phyloP scores from a whole-genome alignment of 805 yeast species.

The Candida maris region DNA sequence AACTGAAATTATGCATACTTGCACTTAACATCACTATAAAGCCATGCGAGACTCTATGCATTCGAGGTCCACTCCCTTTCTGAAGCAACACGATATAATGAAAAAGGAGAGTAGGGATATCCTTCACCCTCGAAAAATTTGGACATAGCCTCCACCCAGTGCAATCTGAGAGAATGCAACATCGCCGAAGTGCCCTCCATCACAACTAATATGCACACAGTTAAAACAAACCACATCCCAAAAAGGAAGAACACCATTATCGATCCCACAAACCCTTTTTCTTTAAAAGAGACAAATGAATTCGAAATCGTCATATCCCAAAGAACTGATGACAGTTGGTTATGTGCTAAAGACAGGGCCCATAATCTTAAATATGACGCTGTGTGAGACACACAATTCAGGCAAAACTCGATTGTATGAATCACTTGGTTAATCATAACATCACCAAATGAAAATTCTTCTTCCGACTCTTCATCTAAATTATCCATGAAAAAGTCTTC shows the following conservation, averaged over 20 bases:
- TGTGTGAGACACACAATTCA: slow-evolving; percentile 76
- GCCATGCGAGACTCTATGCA: slow-evolving; percentile 2
- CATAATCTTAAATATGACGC: slow-evolving; percentile 75
- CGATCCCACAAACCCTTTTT: slow-evolving; percentile 52
- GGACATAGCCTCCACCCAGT: slow-evolving; percentile 83
- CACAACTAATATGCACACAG: slow-evolving; percentile 63
- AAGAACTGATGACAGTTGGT: slow-evolving; percentile 69
- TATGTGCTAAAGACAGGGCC: slow-evolving; percentile 78
- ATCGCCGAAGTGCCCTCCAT: slow-evolving; percentile 88
- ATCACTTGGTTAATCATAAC: slow-evolving; percentile 75
- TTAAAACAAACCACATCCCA: slow-evolving; percentile 72
- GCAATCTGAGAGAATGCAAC: slow-evolving; percentile 73
- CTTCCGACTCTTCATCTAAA: slow-evolving; percentile 37
- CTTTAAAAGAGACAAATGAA: slow-evolving; percentile 45
- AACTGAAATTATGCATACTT: too few species aligned
- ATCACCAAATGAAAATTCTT: slow-evolving; percentile 54
- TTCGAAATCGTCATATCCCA: slow-evolving; percentile 74
- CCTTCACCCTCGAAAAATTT: slow-evolving; percentile 80
- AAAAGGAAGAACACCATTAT: slow-evolving; percentile 57
- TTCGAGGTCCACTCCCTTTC: slow-evolving; percentile 7
- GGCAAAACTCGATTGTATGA: slow-evolving; percentile 76
- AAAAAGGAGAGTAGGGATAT: slow-evolving; percentile 60
- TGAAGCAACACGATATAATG: slow-evolving; percentile 36
- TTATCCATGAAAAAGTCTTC: slow-evolving; percentile 26
- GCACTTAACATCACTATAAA: too few species aligned